phyloP scores from a whole-genome alignment of 169 alveolate genomes.

The Plasmodium coatneyi region DNA sequence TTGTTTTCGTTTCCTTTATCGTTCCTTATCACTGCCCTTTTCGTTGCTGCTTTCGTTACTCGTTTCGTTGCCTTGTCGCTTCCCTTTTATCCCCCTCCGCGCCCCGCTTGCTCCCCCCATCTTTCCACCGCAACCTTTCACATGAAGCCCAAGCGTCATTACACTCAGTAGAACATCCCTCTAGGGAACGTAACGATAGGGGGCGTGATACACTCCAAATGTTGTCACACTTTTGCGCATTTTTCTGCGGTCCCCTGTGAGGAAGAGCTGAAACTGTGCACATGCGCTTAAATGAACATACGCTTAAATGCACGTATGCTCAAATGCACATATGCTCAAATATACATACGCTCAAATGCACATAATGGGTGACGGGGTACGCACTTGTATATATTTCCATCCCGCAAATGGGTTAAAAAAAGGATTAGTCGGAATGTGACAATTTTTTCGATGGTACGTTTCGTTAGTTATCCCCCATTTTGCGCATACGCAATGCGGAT shows the following conservation, averaged over 20 bases:
- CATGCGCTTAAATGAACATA: background rate
- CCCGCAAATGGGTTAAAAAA: background rate
- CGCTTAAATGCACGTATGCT: background rate
- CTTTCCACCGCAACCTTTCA: background rate
- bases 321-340: background rate
- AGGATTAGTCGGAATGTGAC: background rate
- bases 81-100: background rate
- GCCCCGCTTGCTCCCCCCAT: background rate
- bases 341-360: background rate
- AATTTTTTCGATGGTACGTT: conserved; percentile 9
- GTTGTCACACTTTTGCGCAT: background rate
- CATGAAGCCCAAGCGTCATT: background rate
- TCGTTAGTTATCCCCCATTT: background rate
- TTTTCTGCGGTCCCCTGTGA: background rate
- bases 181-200: background rate
- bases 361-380: background rate
- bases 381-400: background rate
- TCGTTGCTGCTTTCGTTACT: background rate
- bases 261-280: background rate
- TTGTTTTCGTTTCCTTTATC: background rate
- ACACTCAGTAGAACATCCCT: conserved; percentile 6
- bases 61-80: background rate
- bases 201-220: background rate
- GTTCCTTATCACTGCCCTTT: background rate
- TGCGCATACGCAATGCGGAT: background rate